phyloP scores from a whole-genome alignment of 139 green algal species.

The Volvox reticuliferus region DNA sequence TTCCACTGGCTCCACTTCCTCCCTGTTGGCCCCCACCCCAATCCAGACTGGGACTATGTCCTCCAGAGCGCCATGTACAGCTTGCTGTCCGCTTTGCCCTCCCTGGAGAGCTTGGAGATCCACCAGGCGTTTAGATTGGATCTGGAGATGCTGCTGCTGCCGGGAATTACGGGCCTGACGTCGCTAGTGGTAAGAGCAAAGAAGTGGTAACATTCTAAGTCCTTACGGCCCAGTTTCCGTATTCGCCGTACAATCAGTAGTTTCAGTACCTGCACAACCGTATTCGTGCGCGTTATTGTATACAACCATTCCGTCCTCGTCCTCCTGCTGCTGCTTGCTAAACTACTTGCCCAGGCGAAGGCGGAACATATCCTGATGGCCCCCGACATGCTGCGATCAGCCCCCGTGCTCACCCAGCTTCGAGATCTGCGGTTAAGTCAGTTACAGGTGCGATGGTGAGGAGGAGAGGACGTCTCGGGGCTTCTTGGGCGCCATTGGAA shows the following conservation, averaged over 20 bases:
- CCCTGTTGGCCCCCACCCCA: not conserved
- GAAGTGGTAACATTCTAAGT: no score
- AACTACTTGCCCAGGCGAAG: conserved; percentile 9
- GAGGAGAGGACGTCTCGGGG: not conserved
- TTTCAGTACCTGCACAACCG: no score
- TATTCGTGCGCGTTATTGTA: no score
- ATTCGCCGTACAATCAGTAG: no score
- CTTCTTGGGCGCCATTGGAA: not conserved
- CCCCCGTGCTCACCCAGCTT: conserved; percentile 22
- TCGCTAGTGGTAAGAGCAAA: not conserved
- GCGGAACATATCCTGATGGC: conserved; percentile 38
- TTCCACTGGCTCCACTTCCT: no score
- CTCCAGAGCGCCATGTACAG: not conserved
- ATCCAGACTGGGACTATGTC: conserved; percentile 34
- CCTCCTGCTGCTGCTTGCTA: not conserved
- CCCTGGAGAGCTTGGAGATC: conserved; percentile 31
- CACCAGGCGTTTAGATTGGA: not conserved
- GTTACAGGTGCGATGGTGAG: conserved; percentile 2
- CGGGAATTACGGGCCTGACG: not conserved
- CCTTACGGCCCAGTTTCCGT: no score
- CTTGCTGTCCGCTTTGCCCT: conserved; percentile 25
- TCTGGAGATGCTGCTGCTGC: conserved; percentile 32
- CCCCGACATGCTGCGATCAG: conserved; percentile 13
- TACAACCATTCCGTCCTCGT: no score
- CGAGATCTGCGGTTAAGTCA: conserved; percentile 21